Conservation (phyloP, 2,329 filamentous ascomycete species). For the Amylocarpus encephaloides region DNA sequence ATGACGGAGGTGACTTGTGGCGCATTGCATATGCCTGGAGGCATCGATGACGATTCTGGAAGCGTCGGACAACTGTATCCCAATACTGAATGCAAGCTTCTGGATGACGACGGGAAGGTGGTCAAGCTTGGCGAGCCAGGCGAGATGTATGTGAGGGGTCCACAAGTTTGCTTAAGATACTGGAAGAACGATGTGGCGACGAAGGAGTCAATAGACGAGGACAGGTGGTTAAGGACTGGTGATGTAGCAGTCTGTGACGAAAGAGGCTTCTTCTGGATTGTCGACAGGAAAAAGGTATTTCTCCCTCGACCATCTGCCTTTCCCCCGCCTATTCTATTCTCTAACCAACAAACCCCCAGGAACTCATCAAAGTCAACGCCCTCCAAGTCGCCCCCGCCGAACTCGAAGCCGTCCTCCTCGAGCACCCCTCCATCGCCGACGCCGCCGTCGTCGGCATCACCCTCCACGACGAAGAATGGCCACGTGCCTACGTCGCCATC, state of each 20-base stretch:
- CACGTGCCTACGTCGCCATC: slow-evolving; percentile 41
- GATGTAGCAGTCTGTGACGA: slow-evolving; percentile 47
- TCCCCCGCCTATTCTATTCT: background rate
- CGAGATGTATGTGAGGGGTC: slow-evolving; percentile 39
- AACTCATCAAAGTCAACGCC: slow-evolving; percentile 54
- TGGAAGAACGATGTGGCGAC: slow-evolving; percentile 35
- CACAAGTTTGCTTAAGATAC: slow-evolving; percentile 39
- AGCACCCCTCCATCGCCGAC: slow-evolving; percentile 46
- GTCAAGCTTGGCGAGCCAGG: slow-evolving; percentile 36
- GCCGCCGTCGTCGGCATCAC: slow-evolving; percentile 49
- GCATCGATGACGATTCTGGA: slow-evolving; percentile 36
- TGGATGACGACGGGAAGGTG: slow-evolving; percentile 33
- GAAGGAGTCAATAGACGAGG: slow-evolving; percentile 33
- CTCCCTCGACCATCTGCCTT: background rate
- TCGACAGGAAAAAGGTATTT: slow-evolving; percentile 41
- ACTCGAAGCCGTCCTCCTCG: slow-evolving; percentile 45
- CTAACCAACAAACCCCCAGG: slow-evolving; percentile 33
- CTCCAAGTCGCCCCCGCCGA: slow-evolving; percentile 56
- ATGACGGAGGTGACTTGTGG: slow-evolving; percentile 52
- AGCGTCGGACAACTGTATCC: slow-evolving; percentile 48
- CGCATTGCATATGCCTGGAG: slow-evolving; percentile 35
- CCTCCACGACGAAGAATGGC: slow-evolving; percentile 34
- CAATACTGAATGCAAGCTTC: slow-evolving; percentile 40
- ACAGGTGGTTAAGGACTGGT: slow-evolving; percentile 49
- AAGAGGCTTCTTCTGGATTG: slow-evolving; percentile 56